These are phyloP conservation scores for Colletotrichum sansevieriae DNA, from an alignment of 2,329 filamentous ascomycete species.

Conservation along the genomic window DNA sequence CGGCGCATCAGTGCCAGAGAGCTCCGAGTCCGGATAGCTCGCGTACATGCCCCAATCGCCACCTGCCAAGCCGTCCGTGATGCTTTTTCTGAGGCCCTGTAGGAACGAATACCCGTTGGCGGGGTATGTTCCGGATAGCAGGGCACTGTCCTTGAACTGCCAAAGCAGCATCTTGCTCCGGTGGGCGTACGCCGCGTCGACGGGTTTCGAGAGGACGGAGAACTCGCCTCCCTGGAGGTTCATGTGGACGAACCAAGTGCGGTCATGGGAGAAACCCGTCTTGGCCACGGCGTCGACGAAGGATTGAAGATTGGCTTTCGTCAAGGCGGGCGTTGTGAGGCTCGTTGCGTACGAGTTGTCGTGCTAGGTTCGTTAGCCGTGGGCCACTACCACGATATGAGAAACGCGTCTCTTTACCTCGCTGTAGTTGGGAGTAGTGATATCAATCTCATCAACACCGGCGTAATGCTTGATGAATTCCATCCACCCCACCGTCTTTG, in stretches of 20 bases:
- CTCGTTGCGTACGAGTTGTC: constrained; percentile 49
- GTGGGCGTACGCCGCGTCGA: constrained; percentile 54
- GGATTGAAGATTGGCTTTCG: constrained; percentile 42
- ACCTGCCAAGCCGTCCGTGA: constrained; percentile 51
- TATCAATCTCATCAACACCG: constrained; percentile 8
- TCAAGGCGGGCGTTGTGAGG: constrained; percentile 46
- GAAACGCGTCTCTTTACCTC: constrained; percentile 4
- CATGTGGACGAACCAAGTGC: constrained; percentile 52
- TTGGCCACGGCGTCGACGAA: constrained; percentile 43
- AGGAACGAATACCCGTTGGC: constrained; percentile 47
- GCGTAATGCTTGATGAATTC: constrained; percentile 30
- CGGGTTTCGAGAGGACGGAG: constrained; percentile 50
- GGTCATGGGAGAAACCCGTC: constrained; percentile 41
- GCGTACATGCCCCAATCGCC: constrained; percentile 62
- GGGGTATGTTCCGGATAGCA: constrained; percentile 47
- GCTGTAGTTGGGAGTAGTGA: constrained; percentile 20
- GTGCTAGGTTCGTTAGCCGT: constrained; percentile 42
- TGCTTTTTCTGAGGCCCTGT: constrained; percentile 56
- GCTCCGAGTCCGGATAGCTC: constrained; percentile 65
- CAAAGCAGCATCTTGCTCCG: constrained; percentile 63
- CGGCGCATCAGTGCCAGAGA: constrained; percentile 59
- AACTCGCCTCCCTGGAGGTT: constrained; percentile 52
- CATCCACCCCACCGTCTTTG: constrained; percentile 30
- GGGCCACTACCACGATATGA: not conserved
- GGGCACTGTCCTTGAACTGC: constrained; percentile 60